Evolutionary conservation across 352 stramenopile species (phyloP), one percentile per base, ranked within the genome.

Genomic region (Globisporangium spiculum): DNA sequence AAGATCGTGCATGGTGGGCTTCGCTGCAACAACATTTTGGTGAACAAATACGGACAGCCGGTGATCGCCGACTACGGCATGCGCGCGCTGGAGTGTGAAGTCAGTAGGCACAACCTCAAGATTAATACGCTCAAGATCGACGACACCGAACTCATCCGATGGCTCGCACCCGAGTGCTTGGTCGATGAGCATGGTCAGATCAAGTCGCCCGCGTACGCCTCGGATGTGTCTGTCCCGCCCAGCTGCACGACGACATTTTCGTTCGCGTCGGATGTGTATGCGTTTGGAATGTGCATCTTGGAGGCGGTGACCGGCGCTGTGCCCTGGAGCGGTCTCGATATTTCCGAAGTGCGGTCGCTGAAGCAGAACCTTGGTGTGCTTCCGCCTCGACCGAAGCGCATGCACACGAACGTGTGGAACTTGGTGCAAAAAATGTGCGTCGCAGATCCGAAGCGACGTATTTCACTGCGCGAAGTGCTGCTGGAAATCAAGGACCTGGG

Each of bases 251-350:
- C 76, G 1, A 77, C 62, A 14, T 60, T 70, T 16, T 78, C 78
- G 0, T 88, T 85, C 26, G 73, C 75, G 2, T 80, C 75, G 0
- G 84, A 94, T 60, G 76, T 92, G 46, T 94, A 90, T 66, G 79
- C 83, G 14, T 85, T 92, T 44, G 86, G 86, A n/a, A 91, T 94
- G 84, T 91, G 79, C 50, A 90, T 92, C 27, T n/a, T 91, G 7
- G 84, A 94, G 48, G 77, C 81, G 1, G 66, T 91, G 30, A 90
- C 84, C 1, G 71, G 73, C 0, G 73, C 78, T 10, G 65, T 80
- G 0, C 86, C 86, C 0, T 94, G 84, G 84, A 67, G 53, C 14
- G 73, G 59, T 1, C 60, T 89, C 48, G 77, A 86, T n/a, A 67
- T 77, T 10, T 26, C 70, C 0, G 79, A 86, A 59, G 78, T 92